Conservation (phyloP, 306 rosid genomes). For the Crataegus laevigata region DNA sequence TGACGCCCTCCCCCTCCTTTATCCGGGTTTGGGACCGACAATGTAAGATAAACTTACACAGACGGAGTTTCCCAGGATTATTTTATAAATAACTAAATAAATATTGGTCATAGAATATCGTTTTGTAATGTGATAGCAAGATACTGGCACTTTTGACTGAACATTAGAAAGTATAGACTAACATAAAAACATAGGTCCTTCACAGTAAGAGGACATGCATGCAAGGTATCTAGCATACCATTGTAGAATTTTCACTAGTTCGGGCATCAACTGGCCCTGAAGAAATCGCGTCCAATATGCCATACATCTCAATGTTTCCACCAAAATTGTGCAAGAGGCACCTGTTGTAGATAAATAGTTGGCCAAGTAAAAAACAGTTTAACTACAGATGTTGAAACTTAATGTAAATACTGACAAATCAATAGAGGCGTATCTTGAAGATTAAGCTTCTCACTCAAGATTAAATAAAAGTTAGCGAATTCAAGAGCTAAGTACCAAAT, state of each 20-base stretch:
- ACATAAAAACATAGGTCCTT: not conserved
- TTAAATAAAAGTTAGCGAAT: slow-evolving; percentile 5
- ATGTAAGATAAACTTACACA: too few species aligned
- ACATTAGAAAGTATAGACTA: not conserved
- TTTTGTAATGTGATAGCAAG: not conserved
- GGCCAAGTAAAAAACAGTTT: not conserved
- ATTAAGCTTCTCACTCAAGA: not conserved
- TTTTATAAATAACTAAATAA: not conserved
- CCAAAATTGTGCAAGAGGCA: slow-evolving; percentile 94
- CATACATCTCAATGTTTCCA: slow-evolving; percentile 97
- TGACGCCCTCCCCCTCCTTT: too few species aligned
- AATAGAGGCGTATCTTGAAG: not conserved
- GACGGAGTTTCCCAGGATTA: not conserved
- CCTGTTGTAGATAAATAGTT: slow-evolving; percentile 38
- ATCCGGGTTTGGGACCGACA: too few species aligned
- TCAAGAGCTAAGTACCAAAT: slow-evolving; percentile 56
- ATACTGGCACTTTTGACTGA: not conserved
- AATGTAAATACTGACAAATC: not conserved
- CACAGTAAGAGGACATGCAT: not conserved
- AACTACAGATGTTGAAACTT: not conserved
- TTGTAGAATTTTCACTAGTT: slow-evolving; percentile 70
- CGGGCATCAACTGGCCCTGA: slow-evolving; percentile 91
- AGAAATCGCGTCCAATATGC: slow-evolving; percentile 64
- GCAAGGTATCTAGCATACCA: slow-evolving; percentile 44
- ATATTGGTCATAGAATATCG: not conserved